Evolutionary conservation across 352 stramenopile species (phyloP), one percentile per base, ranked within the genome.

Genomic region (Pythium aristosporum): DNA sequence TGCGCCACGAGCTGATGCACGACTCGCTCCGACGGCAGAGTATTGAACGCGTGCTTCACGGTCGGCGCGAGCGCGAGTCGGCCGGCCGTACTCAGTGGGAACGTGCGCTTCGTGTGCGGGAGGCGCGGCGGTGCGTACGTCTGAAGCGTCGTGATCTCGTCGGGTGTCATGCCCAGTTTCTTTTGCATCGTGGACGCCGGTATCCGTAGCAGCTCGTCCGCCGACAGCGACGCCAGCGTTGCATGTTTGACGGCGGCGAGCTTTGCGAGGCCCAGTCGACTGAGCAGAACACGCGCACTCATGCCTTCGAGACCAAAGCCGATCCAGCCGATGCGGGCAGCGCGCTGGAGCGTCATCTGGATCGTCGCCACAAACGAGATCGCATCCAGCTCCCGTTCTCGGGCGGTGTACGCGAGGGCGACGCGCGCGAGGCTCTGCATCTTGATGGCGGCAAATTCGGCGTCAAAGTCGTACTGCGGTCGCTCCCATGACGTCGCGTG

Each of bases 251-350:
- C 10, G 4, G 50, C 51, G 5, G 36, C 59, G 59, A 88, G 72
- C 67, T 86, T 89, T 49, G 64, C 62, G 10, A 94, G 72, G 0
- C 83, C 85, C 21, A 92, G 70, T 3, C 84, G 81, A 57, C 60
- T 74, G 28, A 92, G 72, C 44, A 83, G 85, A 11, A 81, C 74
- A 1, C 68, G 47, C 0, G 78, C 64, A n/a, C 68, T 81, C 55
- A 94, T 77, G 15, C 85, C 85, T 61, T 94, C 85, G 20, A 92
- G 62, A n/a, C 80, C 81, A 63, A 83, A 91, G 12, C 85, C 85
- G 13, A 91, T 49, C 80, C 79, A 91, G 64, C 76, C 73, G 2
- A 82, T 42, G n/a, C 47, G 61, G 43, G 49, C 55, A 23, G 66
- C 64, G 12, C 21, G 60, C 36, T 69, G 23, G 1, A 91, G 47